Base-by-base conservation (phyloP, 306 rosid species). In the Quillaja saponaria region DNA sequence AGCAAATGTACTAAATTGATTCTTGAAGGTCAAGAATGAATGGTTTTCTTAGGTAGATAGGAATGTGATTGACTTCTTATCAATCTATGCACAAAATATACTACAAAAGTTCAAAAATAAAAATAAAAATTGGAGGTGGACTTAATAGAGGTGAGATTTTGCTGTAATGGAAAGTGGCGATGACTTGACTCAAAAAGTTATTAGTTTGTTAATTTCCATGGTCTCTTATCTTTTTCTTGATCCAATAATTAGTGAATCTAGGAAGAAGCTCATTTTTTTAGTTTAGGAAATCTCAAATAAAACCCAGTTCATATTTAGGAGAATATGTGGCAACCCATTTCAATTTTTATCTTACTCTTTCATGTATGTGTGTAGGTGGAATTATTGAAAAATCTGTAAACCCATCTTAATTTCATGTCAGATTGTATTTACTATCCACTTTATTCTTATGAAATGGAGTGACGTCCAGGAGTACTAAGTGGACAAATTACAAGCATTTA, bases 361-460 rank as follows among this genome's bases (percentile, higher is more conserved):
- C 48, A 7, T 47, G 38, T 34, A 19, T 47, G 51, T 7, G 60
- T 63, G 33, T 21, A n/a, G 39, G 35, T 28, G 41, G 72, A 67
- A 71, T 58, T 55, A 75, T 72, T 73, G 69, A 66, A 63, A 46
- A n/a, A n/a, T n/a, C n/a, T 33, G 14, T 33, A 12, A 61, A 42
- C 65, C 69, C 68, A 61, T 17, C 63, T 61, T 56, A 18, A 45
- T 34, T 68, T 40, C 66, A 64, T 71, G 76, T 66, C 56, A 64
- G 67, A 78, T n/a, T n/a, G n/a, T n/a, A n/a, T n/a, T n/a, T n/a
- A n/a, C 66, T 68, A 58, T 63, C 45, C 68, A 72, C 54, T 19
- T 63, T 48, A 20, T 45, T 25, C 40, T 13, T 39, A 14, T 66
- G 54, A 38, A 37, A 55, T 17, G 6, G 18, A 3, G 50, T 51